phyloP scores from a whole-genome alignment of 441 rosid species.

The Oxalis stricta region DNA sequence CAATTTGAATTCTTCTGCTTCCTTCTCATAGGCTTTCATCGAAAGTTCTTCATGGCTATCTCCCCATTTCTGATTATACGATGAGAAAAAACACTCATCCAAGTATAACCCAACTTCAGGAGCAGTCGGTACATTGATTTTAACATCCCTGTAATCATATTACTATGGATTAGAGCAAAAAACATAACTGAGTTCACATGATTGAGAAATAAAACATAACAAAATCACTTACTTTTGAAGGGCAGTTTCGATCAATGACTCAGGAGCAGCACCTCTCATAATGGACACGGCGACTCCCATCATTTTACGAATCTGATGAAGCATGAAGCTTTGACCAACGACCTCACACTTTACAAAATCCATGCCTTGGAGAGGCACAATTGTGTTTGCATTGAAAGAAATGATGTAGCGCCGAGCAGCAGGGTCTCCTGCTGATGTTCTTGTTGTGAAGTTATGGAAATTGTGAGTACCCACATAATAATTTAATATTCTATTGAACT shows the following conservation, averaged over 20 bases:
- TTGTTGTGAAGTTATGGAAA: slow-evolving; percentile 87
- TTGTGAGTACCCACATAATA: slow-evolving; percentile 77
- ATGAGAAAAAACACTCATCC: slow-evolving; percentile 78
- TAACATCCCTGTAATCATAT: slow-evolving; percentile 38
- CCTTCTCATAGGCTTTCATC: slow-evolving; percentile 53
- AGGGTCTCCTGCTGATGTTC: slow-evolving; percentile 83
- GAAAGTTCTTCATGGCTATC: slow-evolving; percentile 75
- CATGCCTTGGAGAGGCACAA: slow-evolving; percentile 47
- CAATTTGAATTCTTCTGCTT: slow-evolving; percentile 70
- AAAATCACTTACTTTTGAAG: slow-evolving; percentile 41
- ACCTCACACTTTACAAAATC: slow-evolving; percentile 92
- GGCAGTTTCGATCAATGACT: slow-evolving; percentile 55
- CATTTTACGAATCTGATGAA: slow-evolving; percentile 93
- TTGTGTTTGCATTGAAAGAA: slow-evolving; percentile 46
- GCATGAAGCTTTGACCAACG: slow-evolving; percentile 97
- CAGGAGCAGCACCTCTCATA: slow-evolving; percentile 71
- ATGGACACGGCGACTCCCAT: slow-evolving; percentile 81
- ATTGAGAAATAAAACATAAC: neutral
- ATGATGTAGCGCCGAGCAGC: slow-evolving; percentile 60
- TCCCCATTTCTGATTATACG: slow-evolving; percentile 73
- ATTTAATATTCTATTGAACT: slow-evolving; percentile 60
- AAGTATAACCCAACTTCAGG: slow-evolving; percentile 92
- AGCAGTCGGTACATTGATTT: slow-evolving; percentile 68
- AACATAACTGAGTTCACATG: neutral
- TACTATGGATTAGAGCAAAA: neutral